These are phyloP conservation scores for Canavalia ensiformis DNA, from an alignment of 306 rosid genomes.

Conservation along the genomic window DNA sequence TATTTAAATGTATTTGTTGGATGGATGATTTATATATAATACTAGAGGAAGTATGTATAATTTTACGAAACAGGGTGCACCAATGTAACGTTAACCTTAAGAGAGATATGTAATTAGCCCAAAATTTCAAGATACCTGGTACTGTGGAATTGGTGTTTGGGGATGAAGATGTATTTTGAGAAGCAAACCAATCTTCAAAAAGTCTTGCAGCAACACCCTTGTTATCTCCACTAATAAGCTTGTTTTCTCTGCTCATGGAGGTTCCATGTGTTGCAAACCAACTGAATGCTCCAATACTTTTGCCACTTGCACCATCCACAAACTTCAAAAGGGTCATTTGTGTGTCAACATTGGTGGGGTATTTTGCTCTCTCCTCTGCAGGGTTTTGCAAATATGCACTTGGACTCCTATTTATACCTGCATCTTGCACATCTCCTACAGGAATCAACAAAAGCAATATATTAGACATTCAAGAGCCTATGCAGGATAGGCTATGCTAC, in stretches of 20 bases:
- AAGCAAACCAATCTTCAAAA: constrained; percentile 78
- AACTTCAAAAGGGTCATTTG: constrained; percentile 78
- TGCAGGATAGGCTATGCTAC: not conserved
- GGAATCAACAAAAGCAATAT: not conserved
- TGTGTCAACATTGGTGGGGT: constrained; percentile 66
- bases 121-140: constrained; percentile 42
- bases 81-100: not conserved
- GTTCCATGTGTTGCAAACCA: constrained; percentile 91
- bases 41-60: no score
- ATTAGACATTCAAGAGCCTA: not conserved
- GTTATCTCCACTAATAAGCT: constrained; percentile 89
- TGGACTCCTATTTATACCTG: constrained; percentile 84
- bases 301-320: constrained; percentile 61
- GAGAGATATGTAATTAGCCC: not conserved
- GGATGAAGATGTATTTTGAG: constrained; percentile 22
- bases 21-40: not conserved
- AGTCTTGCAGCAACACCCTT: constrained; percentile 87
- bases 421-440: constrained; percentile 71
- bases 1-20: no score
- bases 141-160: constrained; percentile 43
- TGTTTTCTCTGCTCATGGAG: constrained; percentile 86
- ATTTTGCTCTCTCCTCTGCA: constrained; percentile 70
- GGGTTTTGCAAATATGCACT: constrained; percentile 84
- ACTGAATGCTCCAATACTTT: constrained; percentile 71
- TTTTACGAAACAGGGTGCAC: not conserved